Percentiles rank a stretch among this genome's conserved stretches.
Evolutionary conservation across 139 green algal genomes (phyloP).

Genomic region (Nannochloris sp.): DNA sequence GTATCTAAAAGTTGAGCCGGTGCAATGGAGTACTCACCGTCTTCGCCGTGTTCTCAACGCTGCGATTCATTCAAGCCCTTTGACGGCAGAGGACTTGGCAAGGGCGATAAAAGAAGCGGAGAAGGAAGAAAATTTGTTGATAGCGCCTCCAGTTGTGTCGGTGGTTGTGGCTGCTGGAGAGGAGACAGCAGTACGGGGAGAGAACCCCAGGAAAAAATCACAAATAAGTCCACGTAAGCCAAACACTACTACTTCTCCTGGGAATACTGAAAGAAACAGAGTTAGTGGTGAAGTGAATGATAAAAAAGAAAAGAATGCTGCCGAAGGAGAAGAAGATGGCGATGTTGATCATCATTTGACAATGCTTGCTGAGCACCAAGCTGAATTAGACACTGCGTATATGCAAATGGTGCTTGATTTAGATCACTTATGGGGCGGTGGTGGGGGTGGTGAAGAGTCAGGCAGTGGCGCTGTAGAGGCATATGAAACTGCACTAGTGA

Average conservation of each 20-base stretch:
- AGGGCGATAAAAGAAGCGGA: background rate
- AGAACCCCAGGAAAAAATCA: background rate
- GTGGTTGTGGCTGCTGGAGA: background rate
- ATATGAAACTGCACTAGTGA: background rate
- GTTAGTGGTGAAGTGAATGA: background rate
- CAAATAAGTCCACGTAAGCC: too few relatives aligned
- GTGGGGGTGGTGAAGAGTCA: background rate
- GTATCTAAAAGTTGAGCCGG: constrained; percentile 57
- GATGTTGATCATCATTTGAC: background rate
- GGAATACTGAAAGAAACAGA: background rate
- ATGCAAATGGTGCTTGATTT: constrained; percentile 7
- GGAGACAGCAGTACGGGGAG: background rate
- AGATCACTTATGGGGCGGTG: background rate
- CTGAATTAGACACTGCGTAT: background rate
- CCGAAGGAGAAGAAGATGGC: background rate
- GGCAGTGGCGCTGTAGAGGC: background rate
- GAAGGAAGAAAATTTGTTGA: background rate
- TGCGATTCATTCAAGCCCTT: constrained; percentile 14
- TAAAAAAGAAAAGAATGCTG: background rate
- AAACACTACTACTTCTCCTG: background rate
- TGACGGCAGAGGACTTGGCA: constrained; percentile 1
- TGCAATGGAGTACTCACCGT: constrained; percentile 28
- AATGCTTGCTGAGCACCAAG: background rate
- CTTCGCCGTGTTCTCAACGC: constrained; percentile 34
- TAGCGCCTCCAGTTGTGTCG: background rate